Evolutionary conservation across 2,329 filamentous ascomycete genomes (phyloP), one percentile per base, ranked within the genome.

Genomic region (Fusarium nanum): DNA sequence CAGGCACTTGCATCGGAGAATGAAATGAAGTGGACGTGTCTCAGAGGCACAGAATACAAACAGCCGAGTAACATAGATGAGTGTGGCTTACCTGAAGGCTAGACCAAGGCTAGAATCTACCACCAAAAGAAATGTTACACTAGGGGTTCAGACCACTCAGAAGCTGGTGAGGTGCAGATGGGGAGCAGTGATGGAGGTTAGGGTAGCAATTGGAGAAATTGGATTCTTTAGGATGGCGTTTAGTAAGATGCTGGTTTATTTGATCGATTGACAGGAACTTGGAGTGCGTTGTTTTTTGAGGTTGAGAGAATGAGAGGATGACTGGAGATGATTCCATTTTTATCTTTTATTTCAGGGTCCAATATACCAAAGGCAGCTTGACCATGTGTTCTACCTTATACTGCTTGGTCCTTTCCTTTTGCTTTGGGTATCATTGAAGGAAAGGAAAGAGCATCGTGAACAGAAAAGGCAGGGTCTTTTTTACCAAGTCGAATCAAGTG

Each of bases 11-110:
- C 59, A 70, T 60, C 71, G 57, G 59, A 54, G 57, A 66, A 76
- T 66, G 63, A 66, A 76, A 76, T 76, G 74, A 75, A 67, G 37
- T 45, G 44, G 56, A 66, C 45, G 30, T 66, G 69, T 72, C 63
- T 76, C 16, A 62, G 71, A 56, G 65, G 64, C 65, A 60, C 64
- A 59, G 45, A 48, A 50, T 55, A 55, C 49, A 46, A 52, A 37
- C 34, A 37, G 18, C 18, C 18, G 18, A 44, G 22, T 16, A 41
- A 20, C 34, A 52, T 52, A 74, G n/a, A 66, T 58, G 56, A 57
- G 60, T 56, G 59, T 68, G 68, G 68, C 70, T 71, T 73, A 73
- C 70, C 70, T 63, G 46, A 28, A 65, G 56, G 52, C 59, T 66
- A 63, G 70, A 48, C 65, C 65, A 49, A 65, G 60, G 41, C 64